A percentile compares a stretch with the other conserved stretches of the same genome.
phyloP scores from a whole-genome alignment of 164 flowering plant genomes.

The Dillenia suffruticosa region DNA sequence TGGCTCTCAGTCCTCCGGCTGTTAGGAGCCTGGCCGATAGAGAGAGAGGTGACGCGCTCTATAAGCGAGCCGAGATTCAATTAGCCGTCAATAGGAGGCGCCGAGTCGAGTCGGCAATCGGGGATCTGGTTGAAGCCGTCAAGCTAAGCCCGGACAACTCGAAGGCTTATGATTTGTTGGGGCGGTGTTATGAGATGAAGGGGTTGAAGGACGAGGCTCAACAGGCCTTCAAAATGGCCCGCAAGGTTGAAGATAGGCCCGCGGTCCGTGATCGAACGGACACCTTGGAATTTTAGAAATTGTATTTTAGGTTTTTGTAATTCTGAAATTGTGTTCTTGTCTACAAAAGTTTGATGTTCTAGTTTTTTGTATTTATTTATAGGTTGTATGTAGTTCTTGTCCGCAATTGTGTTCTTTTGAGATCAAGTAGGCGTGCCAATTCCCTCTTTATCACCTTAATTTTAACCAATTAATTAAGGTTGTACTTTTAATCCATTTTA shows the following conservation, averaged over 20 bases:
- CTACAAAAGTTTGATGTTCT: no score
- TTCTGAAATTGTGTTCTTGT: no score
- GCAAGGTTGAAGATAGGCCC: slow-evolving; percentile 17
- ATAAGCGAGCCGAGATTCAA: slow-evolving; percentile 41
- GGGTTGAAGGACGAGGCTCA: slow-evolving; percentile 35
- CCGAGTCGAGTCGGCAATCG: slow-evolving; percentile 35
- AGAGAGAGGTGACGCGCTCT: slow-evolving; percentile 45
- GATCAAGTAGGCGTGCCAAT: no score
- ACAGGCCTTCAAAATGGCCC: slow-evolving; percentile 31
- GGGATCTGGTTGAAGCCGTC: slow-evolving; percentile 40
- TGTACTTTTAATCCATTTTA: no score
- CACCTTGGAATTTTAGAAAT: slow-evolving; percentile 7
- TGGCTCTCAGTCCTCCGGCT: slow-evolving; percentile 32
- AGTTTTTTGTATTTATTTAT: no score
- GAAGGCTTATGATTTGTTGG: slow-evolving; percentile 30
- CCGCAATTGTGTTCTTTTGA: no score
- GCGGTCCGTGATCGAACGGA: slow-evolving; percentile 22
- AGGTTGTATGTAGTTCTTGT: no score
- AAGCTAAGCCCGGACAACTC: slow-evolving; percentile 17
- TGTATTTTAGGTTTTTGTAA: no score
- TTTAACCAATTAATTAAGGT: no score
- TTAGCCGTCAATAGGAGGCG: slow-evolving; percentile 25
- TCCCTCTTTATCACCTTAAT: no score
- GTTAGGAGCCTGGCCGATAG: slow-evolving; percentile 23
- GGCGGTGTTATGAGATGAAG: slow-evolving; percentile 38